Base-by-base conservation (phyloP, 2,329 filamentous ascomycete genomes). In the Fusarium chlamydosporum region DNA sequence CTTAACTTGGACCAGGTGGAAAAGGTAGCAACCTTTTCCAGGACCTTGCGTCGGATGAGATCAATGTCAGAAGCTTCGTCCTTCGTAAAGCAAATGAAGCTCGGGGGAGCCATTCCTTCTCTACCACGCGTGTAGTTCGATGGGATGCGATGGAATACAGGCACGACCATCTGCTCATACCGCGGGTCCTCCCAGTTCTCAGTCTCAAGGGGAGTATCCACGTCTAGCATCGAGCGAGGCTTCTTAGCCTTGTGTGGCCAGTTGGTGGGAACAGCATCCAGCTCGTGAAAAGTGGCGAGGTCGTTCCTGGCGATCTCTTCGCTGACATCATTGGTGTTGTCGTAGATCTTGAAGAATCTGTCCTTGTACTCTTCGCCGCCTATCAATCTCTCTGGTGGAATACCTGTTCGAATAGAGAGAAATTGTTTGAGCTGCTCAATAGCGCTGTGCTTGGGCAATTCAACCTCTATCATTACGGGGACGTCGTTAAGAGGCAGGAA, bases 301-400 rank as follows among this genome's bases (percentile, higher is more conserved):
- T 91, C 87, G 60, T 92, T 91, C 23, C 75, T 67, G 26, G 82
- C 79, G 55, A 97, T 94, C 47, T 90, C 88, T 57, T 97, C 94
- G 0, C 89, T 89, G 11, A 94, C 89, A 31, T 85, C 84, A 9
- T 78, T 76, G 6, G 81, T 82, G 73, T 97, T 92, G 26, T 93
- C 87, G 70, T 96, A 94, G 50, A 93, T 86, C 76, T 94, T 95
- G 83, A 94, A 98, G 78, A 97, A 94, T 72, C 91, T 93, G 71
- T 89, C 84, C 71, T 89, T 91, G 77, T 93, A 97, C 51, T 96
- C 89, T 74, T 99, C 96, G 2, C 89, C 90, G 15, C 90, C 89
- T 75, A 97, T 89, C n/a, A 97, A 76, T 13, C 88, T 86, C 47
- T 89, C 85, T 50, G 84, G 76, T 56, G 86, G 88, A 38, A 94